These are phyloP conservation scores for Gossypium stocksii DNA, from an alignment of 345 rosid species.

Conservation along the genomic window DNA sequence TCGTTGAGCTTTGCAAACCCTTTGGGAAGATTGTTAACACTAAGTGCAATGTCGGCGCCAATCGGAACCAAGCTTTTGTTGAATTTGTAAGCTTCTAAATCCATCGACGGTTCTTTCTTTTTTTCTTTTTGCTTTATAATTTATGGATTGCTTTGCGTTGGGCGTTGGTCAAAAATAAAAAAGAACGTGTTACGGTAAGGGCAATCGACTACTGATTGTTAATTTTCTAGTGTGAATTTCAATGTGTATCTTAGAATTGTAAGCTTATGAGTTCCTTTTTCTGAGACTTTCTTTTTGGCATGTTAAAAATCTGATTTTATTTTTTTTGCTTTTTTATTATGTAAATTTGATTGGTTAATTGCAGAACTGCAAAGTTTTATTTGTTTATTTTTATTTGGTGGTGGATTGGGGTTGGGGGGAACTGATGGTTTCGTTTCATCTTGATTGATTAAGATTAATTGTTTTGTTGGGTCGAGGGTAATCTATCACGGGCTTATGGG, in stretches of 20 bases:
- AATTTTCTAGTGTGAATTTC: neutral
- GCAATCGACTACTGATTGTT: neutral
- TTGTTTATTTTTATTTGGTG: neutral
- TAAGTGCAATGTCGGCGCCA: conserved; percentile 92
- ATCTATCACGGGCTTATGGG: no score
- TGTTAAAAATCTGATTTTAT: neutral
- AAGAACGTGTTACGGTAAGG: neutral
- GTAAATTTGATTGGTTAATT: neutral
- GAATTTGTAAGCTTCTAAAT: conserved; percentile 57
- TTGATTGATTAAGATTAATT: neutral
- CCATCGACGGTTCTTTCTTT: neutral
- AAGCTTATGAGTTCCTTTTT: neutral
- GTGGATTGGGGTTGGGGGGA: neutral
- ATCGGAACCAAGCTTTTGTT: conserved; percentile 93
- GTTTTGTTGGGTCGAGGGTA: neutral
- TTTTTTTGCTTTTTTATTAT: neutral
- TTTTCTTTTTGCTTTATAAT: neutral
- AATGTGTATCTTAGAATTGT: neutral
- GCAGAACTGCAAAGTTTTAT: neutral
- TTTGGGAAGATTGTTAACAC: conserved; percentile 95
- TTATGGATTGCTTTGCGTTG: neutral
- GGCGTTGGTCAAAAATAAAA: neutral
- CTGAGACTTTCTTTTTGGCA: neutral
- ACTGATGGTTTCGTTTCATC: neutral
- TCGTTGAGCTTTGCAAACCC: conserved; percentile 83